phyloP scores from a whole-genome alignment of 306 rosid genomes.

The Notholithocarpus densiflorus region DNA sequence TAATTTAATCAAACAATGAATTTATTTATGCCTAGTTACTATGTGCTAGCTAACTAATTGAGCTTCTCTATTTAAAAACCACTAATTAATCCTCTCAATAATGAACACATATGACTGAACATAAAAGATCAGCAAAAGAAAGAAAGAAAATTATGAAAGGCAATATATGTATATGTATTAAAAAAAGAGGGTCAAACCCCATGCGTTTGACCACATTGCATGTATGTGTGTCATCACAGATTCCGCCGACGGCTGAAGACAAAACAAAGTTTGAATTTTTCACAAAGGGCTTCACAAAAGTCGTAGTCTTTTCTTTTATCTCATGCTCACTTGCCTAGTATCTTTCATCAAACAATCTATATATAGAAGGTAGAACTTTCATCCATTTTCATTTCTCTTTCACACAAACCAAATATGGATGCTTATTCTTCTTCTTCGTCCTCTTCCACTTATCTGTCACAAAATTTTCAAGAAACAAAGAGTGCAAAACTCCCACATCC shows the following conservation, averaged over 20 bases:
- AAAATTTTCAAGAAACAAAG: constrained; percentile 1
- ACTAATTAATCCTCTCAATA: too few relatives aligned
- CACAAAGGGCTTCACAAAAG: constrained; percentile 15
- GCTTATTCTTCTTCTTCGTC: constrained; percentile 39
- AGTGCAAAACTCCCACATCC: constrained; percentile 17
- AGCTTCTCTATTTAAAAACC: too few relatives aligned
- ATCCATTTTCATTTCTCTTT: too few relatives aligned
- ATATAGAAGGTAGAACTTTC: neutral
- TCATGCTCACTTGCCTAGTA: neutral
- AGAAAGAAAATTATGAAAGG: neutral
- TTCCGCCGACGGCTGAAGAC: constrained; percentile 57
- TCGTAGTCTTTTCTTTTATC: constrained; percentile 36
- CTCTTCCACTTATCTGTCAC: constrained; percentile 15
- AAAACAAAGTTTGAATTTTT: constrained; percentile 26
- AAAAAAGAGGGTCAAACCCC: constrained; percentile 14
- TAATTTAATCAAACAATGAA: neutral
- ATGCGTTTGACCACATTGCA: constrained; percentile 30
- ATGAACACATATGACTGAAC: too few relatives aligned
- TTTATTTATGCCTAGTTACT: neutral
- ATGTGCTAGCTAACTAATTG: neutral
- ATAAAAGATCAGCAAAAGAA: too few relatives aligned
- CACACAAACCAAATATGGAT: constrained; percentile 26
- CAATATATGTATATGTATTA: neutral
- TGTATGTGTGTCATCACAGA: constrained; percentile 2
- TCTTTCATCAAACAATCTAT: constrained; percentile 20